These are phyloP conservation scores for Cladophialophora exuberans DNA, from an alignment of 2,329 filamentous ascomycete genomes.

Conservation along the genomic window DNA sequence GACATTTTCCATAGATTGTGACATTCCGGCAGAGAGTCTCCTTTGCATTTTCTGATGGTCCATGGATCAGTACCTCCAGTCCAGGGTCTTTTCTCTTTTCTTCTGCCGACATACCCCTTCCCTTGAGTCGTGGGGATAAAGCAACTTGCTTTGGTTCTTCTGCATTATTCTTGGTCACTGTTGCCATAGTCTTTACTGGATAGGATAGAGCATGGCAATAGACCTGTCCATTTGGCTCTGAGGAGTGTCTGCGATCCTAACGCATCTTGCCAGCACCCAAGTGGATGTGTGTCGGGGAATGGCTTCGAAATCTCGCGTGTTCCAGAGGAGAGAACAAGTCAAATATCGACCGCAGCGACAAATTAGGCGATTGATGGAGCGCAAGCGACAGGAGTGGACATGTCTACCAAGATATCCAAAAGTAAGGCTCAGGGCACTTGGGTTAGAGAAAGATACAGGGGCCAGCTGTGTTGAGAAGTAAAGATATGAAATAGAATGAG, in stretches of 20 bases:
- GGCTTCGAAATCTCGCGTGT: too few species aligned
- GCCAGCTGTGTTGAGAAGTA: slow-evolving; percentile 2
- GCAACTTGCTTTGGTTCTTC: slow-evolving; percentile 50
- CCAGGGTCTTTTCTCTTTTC: neutral
- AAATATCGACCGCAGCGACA: too few species aligned
- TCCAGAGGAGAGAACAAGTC: too few species aligned
- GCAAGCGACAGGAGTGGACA: slow-evolving; percentile 19
- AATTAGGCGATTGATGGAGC: too few species aligned
- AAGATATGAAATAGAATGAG: slow-evolving; percentile 32
- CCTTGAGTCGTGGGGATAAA: slow-evolving; percentile 52
- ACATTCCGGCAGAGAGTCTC: slow-evolving; percentile 92
- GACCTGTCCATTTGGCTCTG: slow-evolving; percentile 23
- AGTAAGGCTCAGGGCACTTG: slow-evolving; percentile 14
- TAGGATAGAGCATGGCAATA: slow-evolving; percentile 23
- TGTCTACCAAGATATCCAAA: slow-evolving; percentile 27
- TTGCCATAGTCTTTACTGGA: slow-evolving; percentile 43
- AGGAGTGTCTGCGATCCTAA: slow-evolving; percentile 4
- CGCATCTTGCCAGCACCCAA: neutral
- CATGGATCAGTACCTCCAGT: slow-evolving; percentile 14
- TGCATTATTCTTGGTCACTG: slow-evolving; percentile 45
- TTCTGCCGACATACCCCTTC: slow-evolving; percentile 47
- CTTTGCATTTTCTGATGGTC: slow-evolving; percentile 68
- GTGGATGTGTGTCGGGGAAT: neutral
- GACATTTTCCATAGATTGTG: slow-evolving; percentile 89
- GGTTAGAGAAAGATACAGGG: slow-evolving; percentile 25